Conservation (phyloP, 2,329 filamentous ascomycete species). For the Ophiocordyceps polyrhachis-furcata region DNA sequence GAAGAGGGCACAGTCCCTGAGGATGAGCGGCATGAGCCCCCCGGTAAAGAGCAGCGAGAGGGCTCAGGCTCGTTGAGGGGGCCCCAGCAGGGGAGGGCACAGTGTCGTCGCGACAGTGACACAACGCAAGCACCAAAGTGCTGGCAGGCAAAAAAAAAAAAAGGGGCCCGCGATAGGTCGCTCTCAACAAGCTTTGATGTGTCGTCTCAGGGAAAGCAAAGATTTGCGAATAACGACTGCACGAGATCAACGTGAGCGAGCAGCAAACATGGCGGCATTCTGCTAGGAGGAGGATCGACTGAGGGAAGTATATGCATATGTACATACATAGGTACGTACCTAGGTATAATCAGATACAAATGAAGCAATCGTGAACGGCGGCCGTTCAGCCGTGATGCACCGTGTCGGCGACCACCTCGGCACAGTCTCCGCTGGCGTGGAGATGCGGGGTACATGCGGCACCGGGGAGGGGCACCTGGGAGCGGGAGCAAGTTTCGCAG, state of each 20-base stretch:
- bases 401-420: background rate
- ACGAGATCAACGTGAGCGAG: background rate
- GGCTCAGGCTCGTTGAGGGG: background rate
- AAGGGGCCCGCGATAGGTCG: background rate
- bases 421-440: background rate
- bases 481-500: background rate
- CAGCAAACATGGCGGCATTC: too few species aligned
- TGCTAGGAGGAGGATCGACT: too few species aligned
- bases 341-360: too few species aligned
- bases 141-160: background rate
- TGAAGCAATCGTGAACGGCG: background rate
- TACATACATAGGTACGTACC: background rate
- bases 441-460: background rate
- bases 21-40: background rate
- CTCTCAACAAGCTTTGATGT: background rate
- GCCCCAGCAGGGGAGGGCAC: background rate
- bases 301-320: background rate
- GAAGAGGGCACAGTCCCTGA: background rate
- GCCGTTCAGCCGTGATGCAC: background rate
- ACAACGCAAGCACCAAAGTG: background rate
- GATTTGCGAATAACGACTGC: background rate
- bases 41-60: background rate
- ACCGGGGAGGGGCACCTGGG: background rate
- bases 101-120: background rate
- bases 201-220: background rate